Base-by-base conservation (phyloP, 208 protist genomes). In the Leishmania gerbilli region DNA sequence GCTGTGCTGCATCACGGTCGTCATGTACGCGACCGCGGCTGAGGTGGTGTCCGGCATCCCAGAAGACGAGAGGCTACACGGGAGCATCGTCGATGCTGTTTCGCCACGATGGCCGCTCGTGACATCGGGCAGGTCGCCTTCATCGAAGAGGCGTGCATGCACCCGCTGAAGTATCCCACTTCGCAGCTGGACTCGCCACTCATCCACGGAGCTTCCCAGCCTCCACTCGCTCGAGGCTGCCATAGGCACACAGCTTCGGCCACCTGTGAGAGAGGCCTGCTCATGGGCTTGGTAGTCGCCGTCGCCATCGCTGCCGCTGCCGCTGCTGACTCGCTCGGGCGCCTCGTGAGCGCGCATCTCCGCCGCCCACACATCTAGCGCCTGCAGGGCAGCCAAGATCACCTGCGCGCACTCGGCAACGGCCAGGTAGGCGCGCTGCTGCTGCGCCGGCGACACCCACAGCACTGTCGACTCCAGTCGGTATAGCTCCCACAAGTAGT, bases 341-440 rank as follows among this genome's bases (percentile, higher is more conserved):
- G 53, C 27, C 40, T 53, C 62, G 62, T 74, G 74, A 42, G 37
- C 45, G 42, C 7, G 40, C 47, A 69, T 77, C 69, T 75, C 71
- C 6, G 45, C 76, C 21, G 76, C 69, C 76, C 76, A 84, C 60
- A 79, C 58, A 42, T 83, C 75, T 27, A 84, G 75, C 3, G 84
- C 76, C 45, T 78, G 27, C 51, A 81, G 45, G 13, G 65, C 84
- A 3, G 76, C 75, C 53, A 71, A 13, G 17, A 85, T 49, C 11
- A 82, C 82, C 74, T 85, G 82, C n/a, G 79, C 53, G 56, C 82
- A 85, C 71, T 80, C 84, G 42, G 65, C 45, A 71, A 79, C 19
- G 13, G 80, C 84, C 37, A 83, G 42, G n/a, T 45, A 58, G 0
- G 74, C 77, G 11, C 37, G 55, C 42, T 82, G 77, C 74, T 75